A percentile compares a stretch with the other conserved stretches of the same genome.
phyloP scores from a whole-genome alignment of 768 basidiomycete species.

The Gautieria morchelliformis region DNA sequence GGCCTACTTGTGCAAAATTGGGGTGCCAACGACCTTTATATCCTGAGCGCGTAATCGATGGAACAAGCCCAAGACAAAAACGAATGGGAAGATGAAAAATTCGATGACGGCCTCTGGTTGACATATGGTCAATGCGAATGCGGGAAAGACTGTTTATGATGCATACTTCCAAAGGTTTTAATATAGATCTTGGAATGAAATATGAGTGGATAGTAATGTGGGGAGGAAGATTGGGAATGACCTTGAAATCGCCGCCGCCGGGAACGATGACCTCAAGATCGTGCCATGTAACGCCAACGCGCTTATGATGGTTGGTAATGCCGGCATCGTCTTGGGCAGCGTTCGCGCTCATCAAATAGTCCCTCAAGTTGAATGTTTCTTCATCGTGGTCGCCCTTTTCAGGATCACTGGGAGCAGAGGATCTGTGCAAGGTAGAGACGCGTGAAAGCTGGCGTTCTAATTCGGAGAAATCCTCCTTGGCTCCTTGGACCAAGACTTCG shows the following conservation, averaged over 20 bases:
- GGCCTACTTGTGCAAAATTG: constrained; percentile 51
- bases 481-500: constrained; percentile 11
- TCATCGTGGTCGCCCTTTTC: constrained; percentile 31
- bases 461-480: constrained; percentile 13
- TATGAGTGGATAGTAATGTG: neutral
- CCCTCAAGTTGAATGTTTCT: constrained; percentile 50
- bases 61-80: constrained; percentile 37
- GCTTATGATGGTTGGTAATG: constrained; percentile 50
- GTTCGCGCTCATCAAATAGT: constrained; percentile 58
- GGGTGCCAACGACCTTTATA: constrained; percentile 24
- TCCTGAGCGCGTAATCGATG: constrained; percentile 20
- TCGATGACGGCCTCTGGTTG: constrained; percentile 37
- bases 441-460: constrained; percentile 6
- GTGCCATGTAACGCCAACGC: constrained; percentile 70
- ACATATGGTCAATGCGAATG: neutral
- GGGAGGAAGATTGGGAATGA: constrained; percentile 10
- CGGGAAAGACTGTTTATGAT: neutral
- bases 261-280: constrained; percentile 52
- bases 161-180: constrained; percentile 49
- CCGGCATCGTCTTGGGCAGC: constrained; percentile 57
- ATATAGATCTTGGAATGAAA: constrained; percentile 37
- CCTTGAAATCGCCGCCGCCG: constrained; percentile 50
- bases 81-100: constrained; percentile 44
- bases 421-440: constrained; percentile 1
- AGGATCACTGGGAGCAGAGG: constrained; percentile 19